Base-by-base conservation (phyloP, 2,329 filamentous ascomycete genomes). In the Penicillium sp. region DNA sequence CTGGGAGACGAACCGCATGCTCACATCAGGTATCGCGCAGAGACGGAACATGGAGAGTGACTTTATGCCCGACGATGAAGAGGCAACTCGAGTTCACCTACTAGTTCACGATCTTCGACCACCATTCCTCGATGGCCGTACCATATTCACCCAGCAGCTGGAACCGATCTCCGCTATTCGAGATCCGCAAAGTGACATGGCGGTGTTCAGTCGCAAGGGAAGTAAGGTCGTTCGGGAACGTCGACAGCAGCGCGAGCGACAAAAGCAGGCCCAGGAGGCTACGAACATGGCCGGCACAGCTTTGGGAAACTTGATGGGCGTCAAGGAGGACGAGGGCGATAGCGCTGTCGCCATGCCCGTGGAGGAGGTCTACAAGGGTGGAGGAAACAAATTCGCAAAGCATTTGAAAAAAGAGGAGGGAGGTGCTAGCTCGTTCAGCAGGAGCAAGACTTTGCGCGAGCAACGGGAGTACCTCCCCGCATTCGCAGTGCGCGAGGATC, bases 1-100 rank as follows among this genome's bases (percentile, higher is more conserved):
- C 0, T 99, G 94, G 94, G 95, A 99, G 75, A 94, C 93, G 15
- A 99, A 99, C 72, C 89, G 94, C 56, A 97, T 99, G 94, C 82
- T 99, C 57, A 94, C 92, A 1, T 97, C 92, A 20, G 93, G 93
- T 54, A 92, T 99, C 18, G 94, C 94, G 18, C 95, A 99, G 73
- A 82, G 93, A 68, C 81, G 91, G 63, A 90, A 94, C 66, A 85
- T 91, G 70, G 87, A 87, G 23, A 82, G 85, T 46, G 91, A 94
- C 69, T 96, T 97, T 67, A 88, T 88, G 49, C 88, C 96, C 61
- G 75, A 77, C 18, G 94, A 99, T 60, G 89, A 97, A 47, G 94
- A 99, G 69, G 86, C 85, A 23, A 96, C 89, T 7, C 83, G 95
- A 57, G 85, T 97, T 14, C 94, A 99, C 77, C 78, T 99, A 37